phyloP scores from a whole-genome alignment of 2,329 filamentous ascomycete genomes.

The Colletotrichum cereale region DNA sequence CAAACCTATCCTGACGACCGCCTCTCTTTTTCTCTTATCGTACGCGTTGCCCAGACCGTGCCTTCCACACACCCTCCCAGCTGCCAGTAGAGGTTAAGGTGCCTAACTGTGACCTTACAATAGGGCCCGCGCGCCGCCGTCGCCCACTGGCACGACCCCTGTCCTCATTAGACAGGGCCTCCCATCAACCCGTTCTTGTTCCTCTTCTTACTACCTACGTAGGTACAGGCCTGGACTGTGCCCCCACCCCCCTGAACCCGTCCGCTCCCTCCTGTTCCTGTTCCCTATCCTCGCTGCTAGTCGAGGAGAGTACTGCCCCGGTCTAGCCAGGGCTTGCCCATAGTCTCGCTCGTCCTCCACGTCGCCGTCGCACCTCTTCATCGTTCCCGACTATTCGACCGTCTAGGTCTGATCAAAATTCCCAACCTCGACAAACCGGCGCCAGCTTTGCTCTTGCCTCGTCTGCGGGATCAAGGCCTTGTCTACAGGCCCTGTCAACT shows the following conservation, averaged over 20 bases:
- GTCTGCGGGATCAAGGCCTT: conserved; percentile 11
- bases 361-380: conserved; percentile 39
- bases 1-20: conserved; percentile 8
- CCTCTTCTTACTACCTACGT: not conserved
- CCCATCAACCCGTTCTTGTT: conserved; percentile 28
- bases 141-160: conserved; percentile 15
- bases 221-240: conserved; percentile 24
- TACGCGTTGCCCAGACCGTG: conserved; percentile 16
- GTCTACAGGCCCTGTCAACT: not conserved
- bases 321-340: conserved; percentile 37
- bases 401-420: conserved; percentile 30
- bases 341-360: conserved; percentile 36
- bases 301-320: conserved; percentile 14
- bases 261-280: conserved; percentile 11
- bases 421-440: conserved; percentile 20
- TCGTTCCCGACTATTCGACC: conserved; percentile 30
- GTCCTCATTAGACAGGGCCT: conserved; percentile 30
- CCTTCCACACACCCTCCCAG: not conserved
- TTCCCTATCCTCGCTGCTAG: conserved; percentile 10
- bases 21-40: conserved; percentile 7
- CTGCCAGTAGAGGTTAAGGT: not conserved
- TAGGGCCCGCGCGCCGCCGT: conserved; percentile 28
- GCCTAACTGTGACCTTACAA: not conserved
- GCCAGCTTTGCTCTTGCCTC: conserved; percentile 32
- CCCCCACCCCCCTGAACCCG: conserved; percentile 29